Evolutionary conservation across 192 early-diverging fungal species (phyloP).

Genomic region (Funneliformis geosporum): DNA sequence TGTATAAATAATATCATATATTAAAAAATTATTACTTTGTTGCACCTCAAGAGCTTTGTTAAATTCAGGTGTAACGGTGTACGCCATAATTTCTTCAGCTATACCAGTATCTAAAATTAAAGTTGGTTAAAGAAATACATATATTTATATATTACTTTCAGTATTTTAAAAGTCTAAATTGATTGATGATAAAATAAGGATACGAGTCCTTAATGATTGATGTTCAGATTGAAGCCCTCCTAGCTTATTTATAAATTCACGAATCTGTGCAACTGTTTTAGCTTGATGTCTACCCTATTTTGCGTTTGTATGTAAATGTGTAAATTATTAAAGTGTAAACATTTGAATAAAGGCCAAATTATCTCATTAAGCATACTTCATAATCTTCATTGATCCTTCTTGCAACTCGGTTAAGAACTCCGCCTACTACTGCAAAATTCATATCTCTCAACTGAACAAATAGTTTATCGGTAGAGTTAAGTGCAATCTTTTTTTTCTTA

Average conservation of each 20-base stretch:
- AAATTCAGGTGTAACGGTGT: conserved; percentile 83
- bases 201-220: conserved; percentile 80
- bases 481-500: conserved; percentile 73
- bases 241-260: conserved; percentile 89
- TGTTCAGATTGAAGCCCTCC: conserved; percentile 82
- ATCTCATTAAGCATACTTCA: conserved; percentile 54
- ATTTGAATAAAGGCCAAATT: not conserved
- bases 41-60: conserved; percentile 83
- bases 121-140: conserved; percentile 2
- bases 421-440: conserved; percentile 91
- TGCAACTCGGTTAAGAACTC: conserved; percentile 79
- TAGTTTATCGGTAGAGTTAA: conserved; percentile 81
- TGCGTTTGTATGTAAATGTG: conserved; percentile 19
- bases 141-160: not conserved
- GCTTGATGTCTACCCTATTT: conserved; percentile 79
- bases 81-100: conserved; percentile 80
- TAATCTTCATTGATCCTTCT: conserved; percentile 84
- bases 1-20: not conserved
- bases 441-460: conserved; percentile 81
- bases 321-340: not conserved
- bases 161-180: conserved; percentile 15
- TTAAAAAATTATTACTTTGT: conserved; percentile 62
- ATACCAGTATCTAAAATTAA: conserved; percentile 63
- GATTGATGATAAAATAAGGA: conserved; percentile 33
- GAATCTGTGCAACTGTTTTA: conserved; percentile 88